Base-by-base conservation (phyloP, 345 rosid genomes). In the Carallia brachiata region DNA sequence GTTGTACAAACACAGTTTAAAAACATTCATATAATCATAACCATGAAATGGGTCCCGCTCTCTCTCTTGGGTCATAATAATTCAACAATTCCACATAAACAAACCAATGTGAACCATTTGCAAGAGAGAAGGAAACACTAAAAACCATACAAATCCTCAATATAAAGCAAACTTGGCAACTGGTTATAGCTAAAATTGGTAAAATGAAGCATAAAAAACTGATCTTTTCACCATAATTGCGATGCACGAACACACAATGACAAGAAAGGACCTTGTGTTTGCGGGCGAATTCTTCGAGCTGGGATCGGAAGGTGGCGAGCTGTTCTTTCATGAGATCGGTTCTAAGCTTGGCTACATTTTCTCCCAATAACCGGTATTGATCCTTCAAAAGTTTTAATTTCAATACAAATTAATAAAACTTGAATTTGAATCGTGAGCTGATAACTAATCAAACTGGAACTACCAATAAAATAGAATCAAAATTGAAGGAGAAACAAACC, bases 281-380 rank as follows among this genome's bases (percentile, higher is more conserved):
- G 52, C 96, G 96, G 52, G 96, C 97, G 64, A 89, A 93, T 48
- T 93, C 97, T 79, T 93, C 92, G 28, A 89, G 95, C 82, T 93
- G 97, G 28, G 95, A 82, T 30, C 88, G 83, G 65, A 93, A 93
- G 32, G 98, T 89, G 65, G 89, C 81, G n/a, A 89, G 97, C 86
- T 90, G 98, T 76, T 93, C 98, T 75, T 93, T 91, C 97, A 93
- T 91, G 23, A 91, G 90, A 85, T 93, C 98, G 66, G 90, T 84
- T 69, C 89, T 79, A 36, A 93, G 68, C 85, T 86, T 91, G 37
- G 94, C 97, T 52, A 91, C 97, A 89, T 91, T 91, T 81, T 91
- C 98, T 71, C 97, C 96, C 19, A 88, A 78, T 62, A 85, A 65
- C 52, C 97, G 85, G 77, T 89, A 93, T 62, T 87, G 96, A 84